Conservation (phyloP, 164 flowering plant genomes). For the Piper longum region DNA sequence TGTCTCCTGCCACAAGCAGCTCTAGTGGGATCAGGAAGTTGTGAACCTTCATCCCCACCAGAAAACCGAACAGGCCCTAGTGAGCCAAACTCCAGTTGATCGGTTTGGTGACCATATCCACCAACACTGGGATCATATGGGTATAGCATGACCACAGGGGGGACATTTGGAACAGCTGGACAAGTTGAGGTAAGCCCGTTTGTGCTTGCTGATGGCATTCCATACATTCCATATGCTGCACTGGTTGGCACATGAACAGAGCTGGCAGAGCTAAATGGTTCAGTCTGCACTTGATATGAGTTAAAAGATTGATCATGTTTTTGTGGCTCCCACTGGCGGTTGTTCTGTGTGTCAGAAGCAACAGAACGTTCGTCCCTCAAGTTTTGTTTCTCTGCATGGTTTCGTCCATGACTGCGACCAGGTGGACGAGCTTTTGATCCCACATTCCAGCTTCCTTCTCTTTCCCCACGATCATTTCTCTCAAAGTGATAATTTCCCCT, state of each 20-base stretch:
- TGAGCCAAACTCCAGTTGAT: constrained; percentile 85
- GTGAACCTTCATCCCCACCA: constrained; percentile 32
- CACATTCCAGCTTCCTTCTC: constrained; percentile 76
- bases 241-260: constrained; percentile 35
- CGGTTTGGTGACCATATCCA: constrained; percentile 36
- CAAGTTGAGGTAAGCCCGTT: constrained; percentile 51
- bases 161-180: constrained; percentile 46
- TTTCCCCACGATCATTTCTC: constrained; percentile 56
- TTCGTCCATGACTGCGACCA: constrained; percentile 52
- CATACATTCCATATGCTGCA: constrained; percentile 61
- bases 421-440: constrained; percentile 44
- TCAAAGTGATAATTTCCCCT: constrained; percentile 54
- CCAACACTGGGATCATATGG: constrained; percentile 56
- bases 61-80: constrained; percentile 55
- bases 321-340: constrained; percentile 49
- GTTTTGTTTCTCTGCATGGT: constrained; percentile 47
- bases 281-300: constrained; percentile 54
- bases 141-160: constrained; percentile 68
- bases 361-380: constrained; percentile 38
- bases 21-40: constrained; percentile 29
- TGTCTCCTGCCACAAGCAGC: constrained; percentile 36
- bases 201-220: constrained; percentile 31
- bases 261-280: constrained; percentile 32
- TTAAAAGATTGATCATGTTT: constrained; percentile 32
- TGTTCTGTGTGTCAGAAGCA: constrained; percentile 36